These are phyloP conservation scores for Trypanosoma brucei DNA, from an alignment of 208 protist species.

Conservation along the genomic window DNA sequence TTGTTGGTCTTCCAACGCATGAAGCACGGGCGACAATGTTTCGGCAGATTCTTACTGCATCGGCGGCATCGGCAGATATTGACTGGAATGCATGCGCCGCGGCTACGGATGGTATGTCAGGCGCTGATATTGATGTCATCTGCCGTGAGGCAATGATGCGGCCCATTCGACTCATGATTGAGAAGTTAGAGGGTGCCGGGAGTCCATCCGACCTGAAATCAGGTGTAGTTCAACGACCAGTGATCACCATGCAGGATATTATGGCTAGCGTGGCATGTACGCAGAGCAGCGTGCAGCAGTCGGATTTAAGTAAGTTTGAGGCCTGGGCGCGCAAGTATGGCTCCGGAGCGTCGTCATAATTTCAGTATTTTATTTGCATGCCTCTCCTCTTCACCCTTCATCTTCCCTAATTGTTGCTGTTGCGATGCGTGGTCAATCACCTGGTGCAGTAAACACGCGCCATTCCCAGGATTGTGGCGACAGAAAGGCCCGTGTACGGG, in stretches of 20 bases:
- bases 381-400: background rate
- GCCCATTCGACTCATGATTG: constrained; percentile 84
- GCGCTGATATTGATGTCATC: constrained; percentile 88
- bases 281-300: constrained; percentile 63
- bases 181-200: constrained; percentile 52
- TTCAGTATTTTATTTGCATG: background rate
- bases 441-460: too few relatives aligned
- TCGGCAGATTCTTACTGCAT: constrained; percentile 36
- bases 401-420: constrained; percentile 3
- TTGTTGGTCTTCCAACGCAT: constrained; percentile 81
- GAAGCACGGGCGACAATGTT: constrained; percentile 70
- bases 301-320: constrained; percentile 64
- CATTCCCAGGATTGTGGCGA: too few relatives aligned
- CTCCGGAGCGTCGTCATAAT: constrained; percentile 68
- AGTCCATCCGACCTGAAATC: constrained; percentile 22
- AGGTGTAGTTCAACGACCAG: constrained; percentile 33
- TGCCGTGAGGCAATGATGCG: constrained; percentile 92
- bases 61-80: constrained; percentile 17
- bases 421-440: too few relatives aligned
- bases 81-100: constrained; percentile 66
- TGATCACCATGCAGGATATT: constrained; percentile 72
- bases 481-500: too few relatives aligned
- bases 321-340: constrained; percentile 71
- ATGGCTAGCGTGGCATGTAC: constrained; percentile 72
- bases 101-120: constrained; percentile 80